phyloP scores from a whole-genome alignment of 345 rosid genomes.

The Brassica juncea region DNA sequence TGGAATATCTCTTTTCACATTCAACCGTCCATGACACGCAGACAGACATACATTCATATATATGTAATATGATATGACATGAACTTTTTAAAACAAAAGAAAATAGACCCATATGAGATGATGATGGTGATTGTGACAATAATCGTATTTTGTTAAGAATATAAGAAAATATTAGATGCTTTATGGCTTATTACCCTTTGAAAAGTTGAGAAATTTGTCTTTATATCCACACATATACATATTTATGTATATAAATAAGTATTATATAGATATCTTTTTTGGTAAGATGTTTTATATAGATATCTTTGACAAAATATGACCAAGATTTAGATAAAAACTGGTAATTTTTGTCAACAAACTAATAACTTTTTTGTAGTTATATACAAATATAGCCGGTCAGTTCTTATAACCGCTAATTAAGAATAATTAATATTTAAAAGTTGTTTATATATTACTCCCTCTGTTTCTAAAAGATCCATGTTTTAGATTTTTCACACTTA shows the following conservation, averaged over 20 bases:
- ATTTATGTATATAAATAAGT: background rate
- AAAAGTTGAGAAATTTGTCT: conserved; percentile 7
- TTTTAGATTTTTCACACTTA: too few species aligned
- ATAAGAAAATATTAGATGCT: conserved; percentile 15
- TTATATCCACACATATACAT: background rate
- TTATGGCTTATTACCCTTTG: conserved; percentile 21
- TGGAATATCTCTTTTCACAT: conserved; percentile 39
- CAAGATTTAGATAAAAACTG: too few species aligned
- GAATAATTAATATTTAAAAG: background rate
- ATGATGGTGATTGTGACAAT: conserved; percentile 43
- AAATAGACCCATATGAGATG: conserved; percentile 36
- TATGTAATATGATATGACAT: conserved; percentile 19
- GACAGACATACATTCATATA: conserved; percentile 5
- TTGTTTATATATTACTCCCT: background rate
- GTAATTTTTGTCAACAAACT: too few species aligned
- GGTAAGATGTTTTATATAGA: background rate
- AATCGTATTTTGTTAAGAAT: conserved; percentile 19
- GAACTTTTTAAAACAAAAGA: conserved; percentile 28
- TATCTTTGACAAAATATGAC: background rate
- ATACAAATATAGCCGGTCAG: background rate
- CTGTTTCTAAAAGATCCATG: too few species aligned
- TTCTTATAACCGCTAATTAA: background rate
- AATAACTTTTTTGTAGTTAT: background rate
- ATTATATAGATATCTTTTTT: background rate
- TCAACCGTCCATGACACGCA: conserved; percentile 29